phyloP scores from a whole-genome alignment of 164 flowering plant species.

The Platanus orientalis region DNA sequence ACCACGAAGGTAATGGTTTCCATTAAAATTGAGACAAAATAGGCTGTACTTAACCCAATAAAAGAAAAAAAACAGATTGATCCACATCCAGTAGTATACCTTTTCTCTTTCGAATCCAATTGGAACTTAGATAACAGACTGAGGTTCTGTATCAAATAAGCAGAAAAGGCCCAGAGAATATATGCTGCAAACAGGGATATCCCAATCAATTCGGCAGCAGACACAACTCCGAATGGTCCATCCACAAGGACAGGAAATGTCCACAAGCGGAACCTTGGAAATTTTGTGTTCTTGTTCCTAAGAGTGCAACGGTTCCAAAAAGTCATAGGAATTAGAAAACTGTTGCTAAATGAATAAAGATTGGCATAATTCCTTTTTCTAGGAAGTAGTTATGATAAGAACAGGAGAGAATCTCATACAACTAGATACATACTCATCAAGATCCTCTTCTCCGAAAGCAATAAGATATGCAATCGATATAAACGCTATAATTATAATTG shows the following conservation, averaged over 20 bases:
- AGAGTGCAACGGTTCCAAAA: not conserved
- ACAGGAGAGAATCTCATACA: not conserved
- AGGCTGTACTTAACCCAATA: no score
- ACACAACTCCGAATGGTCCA: constrained; percentile 90
- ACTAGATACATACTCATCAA: constrained; percentile 28
- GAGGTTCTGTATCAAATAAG: constrained; percentile 30
- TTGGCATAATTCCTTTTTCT: no score
- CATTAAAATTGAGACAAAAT: not conserved
- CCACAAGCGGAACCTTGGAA: constrained; percentile 69
- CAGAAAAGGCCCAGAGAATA: constrained; percentile 53
- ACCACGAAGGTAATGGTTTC: not conserved
- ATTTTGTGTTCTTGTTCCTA: constrained; percentile 41
- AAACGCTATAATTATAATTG: constrained; percentile 56
- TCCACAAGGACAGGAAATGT: constrained; percentile 82
- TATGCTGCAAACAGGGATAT: constrained; percentile 47
- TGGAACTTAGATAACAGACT: constrained; percentile 13
- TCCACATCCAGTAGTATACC: constrained; percentile 20
- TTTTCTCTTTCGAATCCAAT: constrained; percentile 14
- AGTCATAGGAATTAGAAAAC: no score
- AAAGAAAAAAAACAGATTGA: not conserved
- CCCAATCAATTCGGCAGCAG: constrained; percentile 82
- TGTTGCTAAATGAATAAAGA: no score
- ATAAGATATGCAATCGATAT: constrained; percentile 41
- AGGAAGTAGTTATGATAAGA: not conserved
- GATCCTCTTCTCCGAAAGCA: constrained; percentile 43